phyloP scores from a whole-genome alignment of 306 rosid genomes.

The Trifolium pratense region DNA sequence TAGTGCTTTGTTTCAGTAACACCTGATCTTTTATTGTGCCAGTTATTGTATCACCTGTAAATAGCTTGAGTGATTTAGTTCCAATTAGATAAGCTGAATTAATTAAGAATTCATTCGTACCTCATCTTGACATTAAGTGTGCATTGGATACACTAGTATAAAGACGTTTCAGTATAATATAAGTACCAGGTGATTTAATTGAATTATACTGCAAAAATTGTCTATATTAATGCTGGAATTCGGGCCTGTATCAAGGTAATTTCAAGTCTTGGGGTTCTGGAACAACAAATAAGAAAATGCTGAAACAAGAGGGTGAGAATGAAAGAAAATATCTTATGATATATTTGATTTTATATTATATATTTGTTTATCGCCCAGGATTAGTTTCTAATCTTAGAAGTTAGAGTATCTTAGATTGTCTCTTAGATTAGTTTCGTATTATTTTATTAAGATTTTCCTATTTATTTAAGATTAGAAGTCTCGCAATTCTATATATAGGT shows the following conservation, averaged over 20 bases:
- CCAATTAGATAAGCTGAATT: neutral
- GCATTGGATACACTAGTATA: neutral
- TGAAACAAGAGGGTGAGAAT: neutral
- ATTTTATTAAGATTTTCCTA: neutral
- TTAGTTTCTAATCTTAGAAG: neutral
- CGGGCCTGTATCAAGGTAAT: neutral
- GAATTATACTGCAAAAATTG: neutral
- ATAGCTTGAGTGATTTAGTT: constrained; percentile 5
- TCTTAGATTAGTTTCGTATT: neutral
- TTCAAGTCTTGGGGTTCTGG: neutral
- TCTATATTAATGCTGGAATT: neutral
- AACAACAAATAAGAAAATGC: neutral
- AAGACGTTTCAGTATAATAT: neutral
- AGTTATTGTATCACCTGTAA: neutral
- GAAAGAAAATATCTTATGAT: neutral
- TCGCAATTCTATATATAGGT: neutral
- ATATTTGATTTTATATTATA: constrained; percentile 3
- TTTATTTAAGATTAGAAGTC: neutral
- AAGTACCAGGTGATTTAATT: neutral
- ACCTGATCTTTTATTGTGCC: constrained; percentile 8
- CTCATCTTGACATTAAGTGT: constrained; percentile 1
- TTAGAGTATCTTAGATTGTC: neutral
- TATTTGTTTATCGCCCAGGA: constrained; percentile 1
- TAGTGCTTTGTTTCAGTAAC: constrained; percentile 20
- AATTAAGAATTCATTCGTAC: neutral